Evolutionary conservation across 2,329 filamentous ascomycete genomes (phyloP).

Genomic region (Parafenestella ontariensis): DNA sequence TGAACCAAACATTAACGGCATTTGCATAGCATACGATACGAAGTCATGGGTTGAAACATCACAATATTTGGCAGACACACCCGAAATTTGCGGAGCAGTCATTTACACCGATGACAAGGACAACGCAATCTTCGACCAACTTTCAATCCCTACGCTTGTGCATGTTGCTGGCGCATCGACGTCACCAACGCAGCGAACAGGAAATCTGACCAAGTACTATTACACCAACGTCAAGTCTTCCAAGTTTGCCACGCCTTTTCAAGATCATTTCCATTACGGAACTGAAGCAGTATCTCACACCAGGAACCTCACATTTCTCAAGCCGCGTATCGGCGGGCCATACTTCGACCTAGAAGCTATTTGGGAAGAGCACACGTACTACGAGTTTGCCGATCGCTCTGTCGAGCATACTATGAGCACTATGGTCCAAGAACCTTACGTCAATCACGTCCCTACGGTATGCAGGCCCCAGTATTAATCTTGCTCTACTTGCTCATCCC

Average conservation of each 20-base stretch:
- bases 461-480: not conserved
- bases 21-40: not conserved
- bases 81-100: not conserved
- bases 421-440: conserved; percentile 78
- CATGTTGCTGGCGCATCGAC: not conserved
- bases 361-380: conserved; percentile 77
- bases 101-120: conserved; percentile 13
- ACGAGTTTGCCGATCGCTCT: conserved; percentile 70
- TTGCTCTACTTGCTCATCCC: not conserved
- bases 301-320: conserved; percentile 68
- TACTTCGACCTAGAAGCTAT: conserved; percentile 75
- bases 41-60: not conserved
- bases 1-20: not conserved
- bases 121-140: conserved; percentile 3
- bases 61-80: not conserved
- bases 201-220: conserved; percentile 40
- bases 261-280: conserved; percentile 52
- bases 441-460: conserved; percentile 73
- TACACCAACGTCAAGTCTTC: conserved; percentile 56
- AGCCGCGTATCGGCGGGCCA: conserved; percentile 65
- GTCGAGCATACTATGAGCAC: conserved; percentile 78
- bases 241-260: conserved; percentile 61
- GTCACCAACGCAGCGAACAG: conserved; percentile 26
- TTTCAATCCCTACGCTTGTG: not conserved
- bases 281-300: conserved; percentile 69